phyloP scores from a whole-genome alignment of 305 asterid species.

The Caryopteris hybrid region DNA sequence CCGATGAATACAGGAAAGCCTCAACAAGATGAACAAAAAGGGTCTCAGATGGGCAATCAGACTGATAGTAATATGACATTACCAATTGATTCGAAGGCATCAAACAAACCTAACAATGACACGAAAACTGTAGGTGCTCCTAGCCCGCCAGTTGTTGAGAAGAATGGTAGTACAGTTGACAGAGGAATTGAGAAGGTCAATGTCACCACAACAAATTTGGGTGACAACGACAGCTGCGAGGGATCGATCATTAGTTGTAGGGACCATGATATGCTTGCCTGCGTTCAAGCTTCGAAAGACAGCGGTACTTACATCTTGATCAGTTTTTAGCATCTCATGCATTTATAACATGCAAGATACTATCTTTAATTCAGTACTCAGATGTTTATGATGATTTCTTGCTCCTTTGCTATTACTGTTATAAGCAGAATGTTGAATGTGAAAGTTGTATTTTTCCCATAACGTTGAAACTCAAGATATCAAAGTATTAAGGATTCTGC shows the following conservation, averaged over 20 bases:
- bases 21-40: constrained; percentile 17
- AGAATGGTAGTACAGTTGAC: constrained; percentile 7
- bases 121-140: constrained; percentile 14
- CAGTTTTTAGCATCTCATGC: neutral
- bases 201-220: constrained; percentile 8
- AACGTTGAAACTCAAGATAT: neutral
- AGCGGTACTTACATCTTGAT: constrained; percentile 14
- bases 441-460: neutral
- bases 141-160: constrained; percentile 15
- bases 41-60: constrained; percentile 19
- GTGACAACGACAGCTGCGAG: constrained; percentile 24
- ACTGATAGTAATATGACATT: constrained; percentile 13
- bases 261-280: constrained; percentile 28
- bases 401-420: neutral
- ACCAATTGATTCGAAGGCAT: constrained; percentile 19
- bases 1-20: constrained; percentile 26
- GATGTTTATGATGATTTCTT: constrained; percentile 5
- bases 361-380: constrained; percentile 5
- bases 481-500: neutral
- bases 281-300: constrained; percentile 28
- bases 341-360: constrained; percentile 9
- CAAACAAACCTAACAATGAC: constrained; percentile 14
- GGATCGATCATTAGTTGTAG: constrained; percentile 27
- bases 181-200: constrained; percentile 12
- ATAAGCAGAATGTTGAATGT: neutral